Percentiles rank a stretch among this genome's conserved stretches.
Evolutionary conservation across 208 protist species (phyloP).

Genomic region (Strigomonas culicis): DNA sequence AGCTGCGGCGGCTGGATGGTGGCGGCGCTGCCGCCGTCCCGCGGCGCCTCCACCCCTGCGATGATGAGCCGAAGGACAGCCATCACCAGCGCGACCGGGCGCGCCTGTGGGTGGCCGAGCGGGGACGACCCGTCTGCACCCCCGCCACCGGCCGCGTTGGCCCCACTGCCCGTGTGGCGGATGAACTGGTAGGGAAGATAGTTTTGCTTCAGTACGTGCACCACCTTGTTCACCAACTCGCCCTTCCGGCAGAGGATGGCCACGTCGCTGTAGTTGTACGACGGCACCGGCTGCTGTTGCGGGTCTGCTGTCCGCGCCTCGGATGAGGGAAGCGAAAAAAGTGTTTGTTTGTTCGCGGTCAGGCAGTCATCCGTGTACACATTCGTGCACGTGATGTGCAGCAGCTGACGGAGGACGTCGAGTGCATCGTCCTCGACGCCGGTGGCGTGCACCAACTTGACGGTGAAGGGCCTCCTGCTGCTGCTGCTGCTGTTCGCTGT

Average conservation of each 20-base stretch:
- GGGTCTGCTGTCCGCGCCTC: not conserved
- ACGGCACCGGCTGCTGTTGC: not conserved
- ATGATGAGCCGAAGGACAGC: not conserved
- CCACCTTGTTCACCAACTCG: not conserved
- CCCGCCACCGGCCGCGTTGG: not conserved
- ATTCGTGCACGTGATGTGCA: conserved; percentile 8
- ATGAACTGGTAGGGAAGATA: not conserved
- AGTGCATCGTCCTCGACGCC: conserved; percentile 16
- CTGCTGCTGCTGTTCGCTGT: not conserved
- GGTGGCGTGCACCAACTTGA: not conserved
- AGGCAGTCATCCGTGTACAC: conserved; percentile 25
- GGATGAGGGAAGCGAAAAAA: not conserved
- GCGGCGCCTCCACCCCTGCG: too few relatives aligned
- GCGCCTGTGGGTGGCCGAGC: not conserved
- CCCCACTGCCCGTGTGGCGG: not conserved
- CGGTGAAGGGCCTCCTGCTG: not conserved
- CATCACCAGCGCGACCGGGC: not conserved
- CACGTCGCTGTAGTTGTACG: not conserved
- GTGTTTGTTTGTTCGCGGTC: not conserved
- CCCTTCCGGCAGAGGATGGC: not conserved
- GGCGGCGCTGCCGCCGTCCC: not conserved
- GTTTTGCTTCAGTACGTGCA: not conserved
- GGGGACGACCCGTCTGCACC: not conserved
- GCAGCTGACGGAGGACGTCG: conserved; percentile 16
- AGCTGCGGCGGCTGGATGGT: not conserved